A percentile compares a stretch with the other conserved stretches of the same genome.
Conservation (phyloP, 2,329 filamentous ascomycete species). For the Talaromyces sp. region DNA sequence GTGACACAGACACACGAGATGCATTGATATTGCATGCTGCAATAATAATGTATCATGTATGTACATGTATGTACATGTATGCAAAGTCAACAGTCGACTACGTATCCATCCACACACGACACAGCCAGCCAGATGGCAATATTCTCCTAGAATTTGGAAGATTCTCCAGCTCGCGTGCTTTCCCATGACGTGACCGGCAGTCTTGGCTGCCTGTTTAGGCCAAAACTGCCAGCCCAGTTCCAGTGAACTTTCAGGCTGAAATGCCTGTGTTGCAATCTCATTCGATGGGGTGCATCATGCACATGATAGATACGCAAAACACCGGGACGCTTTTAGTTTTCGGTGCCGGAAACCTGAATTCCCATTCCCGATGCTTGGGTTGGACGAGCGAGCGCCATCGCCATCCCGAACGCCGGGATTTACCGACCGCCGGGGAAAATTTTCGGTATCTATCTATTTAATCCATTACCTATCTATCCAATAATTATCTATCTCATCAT, state of each 20-base stretch:
- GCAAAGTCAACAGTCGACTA: too few relatives aligned
- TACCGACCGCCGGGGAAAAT: not conserved
- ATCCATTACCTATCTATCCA: too few relatives aligned
- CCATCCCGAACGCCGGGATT: not conserved
- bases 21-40: not conserved
- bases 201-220: not conserved
- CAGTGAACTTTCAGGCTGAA: not conserved
- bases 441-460: not conserved
- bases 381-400: not conserved
- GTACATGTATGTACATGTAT: too few relatives aligned
- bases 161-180: not conserved
- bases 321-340: not conserved
- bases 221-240: not conserved
- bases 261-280: not conserved
- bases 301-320: not conserved
- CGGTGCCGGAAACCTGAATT: not conserved
- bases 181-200: not conserved
- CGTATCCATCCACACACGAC: too few relatives aligned
- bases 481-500: too few relatives aligned
- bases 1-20: not conserved
- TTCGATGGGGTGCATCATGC: not conserved
- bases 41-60: too few relatives aligned
- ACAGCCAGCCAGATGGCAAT: not conserved
- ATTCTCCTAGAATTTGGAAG: not conserved
- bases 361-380: not conserved